Conservation (phyloP, 177 flowering plant species). For the Vitis hybrid region DNA sequence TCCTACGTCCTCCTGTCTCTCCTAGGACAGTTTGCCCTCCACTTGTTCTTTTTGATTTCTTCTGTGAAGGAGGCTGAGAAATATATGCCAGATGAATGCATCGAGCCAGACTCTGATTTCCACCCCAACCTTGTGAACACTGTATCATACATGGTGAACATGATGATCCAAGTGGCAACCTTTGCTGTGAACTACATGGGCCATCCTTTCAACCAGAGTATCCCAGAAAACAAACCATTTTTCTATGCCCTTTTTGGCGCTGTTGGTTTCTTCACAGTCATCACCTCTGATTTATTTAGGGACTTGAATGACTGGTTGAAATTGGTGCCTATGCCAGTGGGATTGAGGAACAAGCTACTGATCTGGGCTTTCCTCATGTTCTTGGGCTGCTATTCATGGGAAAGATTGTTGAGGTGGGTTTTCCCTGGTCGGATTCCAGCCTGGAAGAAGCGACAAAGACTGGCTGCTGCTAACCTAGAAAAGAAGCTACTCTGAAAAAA, state of each 20-base stretch:
- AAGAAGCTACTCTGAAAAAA: slow-evolving; percentile 33
- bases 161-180: slow-evolving; percentile 98
- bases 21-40: slow-evolving; percentile 83
- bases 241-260: slow-evolving; percentile 69
- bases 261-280: slow-evolving; percentile 70
- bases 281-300: slow-evolving; percentile 80
- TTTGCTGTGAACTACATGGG: slow-evolving; percentile 99
- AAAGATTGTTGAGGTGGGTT: slow-evolving; percentile 78
- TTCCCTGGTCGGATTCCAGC: slow-evolving; percentile 88
- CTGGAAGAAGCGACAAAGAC: slow-evolving; percentile 62
- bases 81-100: slow-evolving; percentile 96
- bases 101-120: slow-evolving; percentile 91
- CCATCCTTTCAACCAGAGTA: slow-evolving; percentile 95
- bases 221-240: slow-evolving; percentile 85
- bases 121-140: slow-evolving; percentile 95
- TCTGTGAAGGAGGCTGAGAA: slow-evolving; percentile 85
- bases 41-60: slow-evolving; percentile 69
- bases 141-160: slow-evolving; percentile 90
- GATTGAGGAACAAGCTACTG: slow-evolving; percentile 63
- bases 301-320: slow-evolving; percentile 81
- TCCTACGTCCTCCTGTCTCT: slow-evolving; percentile 82
- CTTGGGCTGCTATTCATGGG: slow-evolving; percentile 73
- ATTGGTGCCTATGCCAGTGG: slow-evolving; percentile 75
- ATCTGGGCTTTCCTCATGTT: slow-evolving; percentile 76
- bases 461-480: slow-evolving; percentile 36